Base-by-base conservation (phyloP, 2,329 filamentous ascomycete genomes). In the Neonectria ditissima region DNA sequence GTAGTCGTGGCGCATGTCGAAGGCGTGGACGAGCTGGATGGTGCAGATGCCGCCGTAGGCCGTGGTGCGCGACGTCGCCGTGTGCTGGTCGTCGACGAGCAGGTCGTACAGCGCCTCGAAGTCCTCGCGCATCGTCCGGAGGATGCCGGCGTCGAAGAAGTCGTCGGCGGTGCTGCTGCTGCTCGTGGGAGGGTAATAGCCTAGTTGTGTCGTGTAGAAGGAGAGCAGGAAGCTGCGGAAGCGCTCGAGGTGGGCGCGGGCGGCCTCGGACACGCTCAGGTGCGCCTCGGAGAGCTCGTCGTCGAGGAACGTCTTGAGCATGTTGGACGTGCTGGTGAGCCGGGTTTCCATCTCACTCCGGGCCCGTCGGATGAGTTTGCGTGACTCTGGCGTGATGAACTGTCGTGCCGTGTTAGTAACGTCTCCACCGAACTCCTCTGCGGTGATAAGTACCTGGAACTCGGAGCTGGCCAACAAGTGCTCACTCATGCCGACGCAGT, bases 401-500 rank as follows among this genome's bases (percentile, higher is more conserved):
- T 88, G 67, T 28, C 87, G 66, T 28, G 26, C 1, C 3, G 44
- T 58, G 66, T 77, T 59, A 78, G 73, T 58, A 58, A 51, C n/a
- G 51, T 53, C 30, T 28, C 32, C 56, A 7, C 45, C 58, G 6
- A 64, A 64, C 44, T 47, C 55, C 44, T 60, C 52, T 30, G 11
- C 13, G 24, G 16, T 26, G 26, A 55, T 55, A 78, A 86, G 69
- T 80, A 90, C 89, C 75, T 85, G 80, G 65, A 89, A 92, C 65
- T 92, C 91, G 1, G 83, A 75, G 67, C 84, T 86, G 6, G 78
- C 72, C 43, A 82, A 80, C 5, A 94, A 65, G 26, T 81, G 80
- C 20, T 91, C 87, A 63, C 86, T 86, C 92, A 95, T 94, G 45
- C 92, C 92, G 37, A 91, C 90, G 73, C 92, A 93, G 73, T 96